Base-by-base conservation (phyloP, 257 asterid species). In the Osmanthus fragrans region DNA sequence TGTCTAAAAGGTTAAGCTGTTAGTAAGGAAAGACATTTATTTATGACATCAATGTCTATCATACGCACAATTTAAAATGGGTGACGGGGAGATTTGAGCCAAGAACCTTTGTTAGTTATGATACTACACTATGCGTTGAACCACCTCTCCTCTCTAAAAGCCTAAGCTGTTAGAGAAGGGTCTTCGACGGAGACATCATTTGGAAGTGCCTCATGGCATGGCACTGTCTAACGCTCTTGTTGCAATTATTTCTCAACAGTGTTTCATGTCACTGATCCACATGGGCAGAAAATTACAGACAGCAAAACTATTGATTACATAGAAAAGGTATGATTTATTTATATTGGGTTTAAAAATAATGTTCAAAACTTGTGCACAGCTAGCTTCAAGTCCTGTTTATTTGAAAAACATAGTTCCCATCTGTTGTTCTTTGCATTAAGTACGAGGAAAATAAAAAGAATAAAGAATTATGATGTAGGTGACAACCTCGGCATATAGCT, bases 211-310 rank as follows among this genome's bases (percentile, higher is more conserved):
- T 78, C 60, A 47, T 47, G 73, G 27, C 36, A 47, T 64, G 63
- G 73, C 74, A 47, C 5, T 16, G 21, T 47, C 58, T 47, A n/a
- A 16, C 2, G 1, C 21, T 15, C 58, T 67, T 64, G 37, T 54
- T 71, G 36, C 40, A 47, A 37, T 80, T 77, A 60, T 85, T 79
- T 81, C 76, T 82, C 49, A 66, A 73, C 97, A 94, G 99, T 91
- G 39, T 94, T 94, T 81, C 97, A 95, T 79, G 99, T 95, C 84
- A 95, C 97, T 60, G 98, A 95, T 87, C 96, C 91, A 76, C 92
- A 92, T 47, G 99, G 99, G 72, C 86, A 87, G 66, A 91, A 95
- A 84, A 88, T 95, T 79, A 84, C 82, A 42, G 99, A 95, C 84
- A 77, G 49, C 75, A 86, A 74, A 80, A 90, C 97, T 29, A 88